These are phyloP conservation scores for Lasiosphaeria ovina DNA, from an alignment of 495 filamentous ascomycete species.

Conservation along the genomic window DNA sequence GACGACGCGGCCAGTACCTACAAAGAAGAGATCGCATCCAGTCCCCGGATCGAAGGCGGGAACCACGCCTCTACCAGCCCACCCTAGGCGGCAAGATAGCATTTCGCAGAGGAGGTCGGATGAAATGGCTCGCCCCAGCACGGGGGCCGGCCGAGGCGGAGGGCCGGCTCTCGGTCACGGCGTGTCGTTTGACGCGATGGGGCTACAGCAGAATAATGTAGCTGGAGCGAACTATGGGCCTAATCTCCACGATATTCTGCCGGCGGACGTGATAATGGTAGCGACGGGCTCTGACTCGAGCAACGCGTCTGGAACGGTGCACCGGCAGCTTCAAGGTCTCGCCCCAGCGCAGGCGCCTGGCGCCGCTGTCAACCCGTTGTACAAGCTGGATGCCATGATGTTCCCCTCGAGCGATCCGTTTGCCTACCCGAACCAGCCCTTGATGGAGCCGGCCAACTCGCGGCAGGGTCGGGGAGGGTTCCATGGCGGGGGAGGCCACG, in stretches of 20 bases:
- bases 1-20: conserved; percentile 35
- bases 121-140: conserved; percentile 48
- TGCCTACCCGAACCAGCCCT: conserved; percentile 82
- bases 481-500: conserved; percentile 18
- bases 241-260: conserved; percentile 32
- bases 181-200: conserved; percentile 35
- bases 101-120: conserved; percentile 39
- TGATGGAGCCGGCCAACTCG: conserved; percentile 53
- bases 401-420: conserved; percentile 89
- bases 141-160: conserved; percentile 22
- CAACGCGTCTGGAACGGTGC: conserved; percentile 20
- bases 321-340: conserved; percentile 20
- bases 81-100: conserved; percentile 27
- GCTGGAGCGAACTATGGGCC: conserved; percentile 25
- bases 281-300: conserved; percentile 25
- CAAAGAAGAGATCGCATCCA: conserved; percentile 60
- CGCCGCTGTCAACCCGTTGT: conserved; percentile 49
- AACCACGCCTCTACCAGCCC: conserved; percentile 23
- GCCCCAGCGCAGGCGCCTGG: conserved; percentile 30
- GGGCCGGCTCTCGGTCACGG: conserved; percentile 26
- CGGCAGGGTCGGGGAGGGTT: conserved; percentile 20
- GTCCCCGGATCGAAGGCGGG: conserved; percentile 46
- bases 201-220: conserved; percentile 26
- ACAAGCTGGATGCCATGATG: conserved; percentile 85
- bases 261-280: conserved; percentile 29